These are phyloP conservation scores for Eremochloa ophiuroides DNA, from an alignment of 176 grass and related monocot species.

Conservation along the genomic window DNA sequence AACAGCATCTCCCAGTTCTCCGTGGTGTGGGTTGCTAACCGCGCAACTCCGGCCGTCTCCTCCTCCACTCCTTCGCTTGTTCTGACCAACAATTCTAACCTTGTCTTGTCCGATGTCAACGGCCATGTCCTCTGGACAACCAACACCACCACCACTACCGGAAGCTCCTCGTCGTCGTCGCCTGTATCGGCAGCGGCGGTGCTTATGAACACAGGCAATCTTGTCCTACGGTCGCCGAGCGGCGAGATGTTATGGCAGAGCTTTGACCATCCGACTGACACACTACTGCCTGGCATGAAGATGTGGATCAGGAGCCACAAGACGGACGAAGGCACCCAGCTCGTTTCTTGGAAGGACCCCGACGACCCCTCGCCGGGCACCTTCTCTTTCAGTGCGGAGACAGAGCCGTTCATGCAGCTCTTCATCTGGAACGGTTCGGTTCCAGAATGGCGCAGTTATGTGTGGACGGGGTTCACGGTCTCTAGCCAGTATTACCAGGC, in stretches of 20 bases:
- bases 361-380: conserved; percentile 21
- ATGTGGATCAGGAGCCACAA: not conserved
- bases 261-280: conserved; percentile 36
- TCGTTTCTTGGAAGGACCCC: conserved; percentile 30
- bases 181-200: not conserved
- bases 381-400: conserved; percentile 15
- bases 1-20: not conserved
- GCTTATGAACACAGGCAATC: conserved; percentile 14
- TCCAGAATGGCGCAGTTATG: not conserved
- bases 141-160: not conserved
- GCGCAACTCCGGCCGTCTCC: not conserved
- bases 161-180: not conserved
- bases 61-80: not conserved
- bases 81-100: not conserved
- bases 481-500: not conserved
- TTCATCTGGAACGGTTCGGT: conserved; percentile 18
- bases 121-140: conserved; percentile 29
- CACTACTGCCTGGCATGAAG: conserved; percentile 32
- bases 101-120: conserved; percentile 3
- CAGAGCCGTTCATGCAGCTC: not conserved
- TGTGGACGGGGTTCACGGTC: not conserved
- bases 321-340: not conserved
- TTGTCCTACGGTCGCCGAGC: not conserved
- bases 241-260: conserved; percentile 30
- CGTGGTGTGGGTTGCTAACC: conserved; percentile 24